phyloP scores from a whole-genome alignment of 73 alveolate species.

The Urostyla sp. region DNA sequence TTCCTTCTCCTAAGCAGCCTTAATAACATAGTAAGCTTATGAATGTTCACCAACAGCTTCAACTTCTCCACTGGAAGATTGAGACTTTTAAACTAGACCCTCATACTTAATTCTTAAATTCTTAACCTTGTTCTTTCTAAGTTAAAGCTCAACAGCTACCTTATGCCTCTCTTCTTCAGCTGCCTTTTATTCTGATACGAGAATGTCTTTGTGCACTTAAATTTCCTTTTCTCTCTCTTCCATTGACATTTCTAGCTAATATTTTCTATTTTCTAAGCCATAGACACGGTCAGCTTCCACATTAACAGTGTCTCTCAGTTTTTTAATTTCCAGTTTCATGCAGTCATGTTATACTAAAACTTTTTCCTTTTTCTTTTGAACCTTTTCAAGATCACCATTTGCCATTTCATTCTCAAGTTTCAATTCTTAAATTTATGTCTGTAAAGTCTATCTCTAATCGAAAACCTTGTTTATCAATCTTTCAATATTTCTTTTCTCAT shows the following conservation, averaged over 20 bases:
- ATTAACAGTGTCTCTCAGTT: slow-evolving; percentile 91
- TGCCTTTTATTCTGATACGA: slow-evolving; percentile 92
- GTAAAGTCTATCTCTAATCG: slow-evolving; percentile 80
- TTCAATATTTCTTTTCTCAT: slow-evolving; percentile 92
- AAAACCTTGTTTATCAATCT: slow-evolving; percentile 77
- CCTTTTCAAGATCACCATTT: slow-evolving; percentile 90
- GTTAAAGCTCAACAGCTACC: slow-evolving; percentile 96
- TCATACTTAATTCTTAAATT: slow-evolving; percentile 89
- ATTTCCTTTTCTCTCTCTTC: slow-evolving; percentile 98
- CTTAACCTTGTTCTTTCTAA: slow-evolving; percentile 93
- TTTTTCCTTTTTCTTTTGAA: slow-evolving; percentile 92
- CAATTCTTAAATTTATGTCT: slow-evolving; percentile 91
- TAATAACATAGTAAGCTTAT: slow-evolving; percentile 97
- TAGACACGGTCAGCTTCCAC: slow-evolving; percentile 94
- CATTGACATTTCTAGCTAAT: slow-evolving; percentile 96
- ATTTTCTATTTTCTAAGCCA: slow-evolving; percentile 94
- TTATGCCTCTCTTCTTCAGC: slow-evolving; percentile 99
- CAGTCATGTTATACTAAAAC: slow-evolving; percentile 96
- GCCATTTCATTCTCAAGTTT: slow-evolving; percentile 97
- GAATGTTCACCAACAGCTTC: slow-evolving; percentile 95
- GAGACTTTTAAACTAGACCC: slow-evolving; percentile 84
- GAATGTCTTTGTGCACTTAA: slow-evolving; percentile 96
- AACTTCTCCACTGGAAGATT: slow-evolving; percentile 86
- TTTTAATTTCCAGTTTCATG: slow-evolving; percentile 97
- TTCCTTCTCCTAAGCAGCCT: slow-evolving; percentile 98